Evolutionary conservation across 129 eudicot genomes (phyloP), one percentile per base, ranked within the genome.

Genomic region (Lactuca saligna): DNA sequence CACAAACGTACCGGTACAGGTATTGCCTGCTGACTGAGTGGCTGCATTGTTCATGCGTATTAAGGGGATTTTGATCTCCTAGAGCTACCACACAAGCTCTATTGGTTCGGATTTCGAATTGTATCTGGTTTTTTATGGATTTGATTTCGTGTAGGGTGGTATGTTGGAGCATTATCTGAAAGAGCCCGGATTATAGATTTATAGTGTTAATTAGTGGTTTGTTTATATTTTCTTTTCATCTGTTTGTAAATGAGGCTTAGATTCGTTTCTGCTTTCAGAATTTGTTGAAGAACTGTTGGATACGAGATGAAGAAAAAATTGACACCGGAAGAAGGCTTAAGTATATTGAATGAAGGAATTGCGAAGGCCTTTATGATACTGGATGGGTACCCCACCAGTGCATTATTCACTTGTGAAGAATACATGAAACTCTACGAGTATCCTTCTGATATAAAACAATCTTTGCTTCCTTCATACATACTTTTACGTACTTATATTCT

Each of bases 391-490:
- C 81, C 87, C 7, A 39, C 78, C 12, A 51, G 49, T 61, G 53
- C 63, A 7, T 39, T 74, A 61, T 74, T 86, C 66, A 80, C 78
- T 5, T 25, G 81, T 17, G 91, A 74, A 74, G 83, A 86, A 46
- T 83, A 77, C 53, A 83, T 82, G 69, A 74, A 60, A 50, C 72
- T 69, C 17, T 86, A 86, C 15, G 81, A 82, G 91, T 86, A 86
- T 86, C 85, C 88, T 77, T 75, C 54, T 48, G 63, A 65, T 57
- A 7, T 39, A 5, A 14, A 38, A 41, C 37, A 13, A 3, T 31
- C 32, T 10, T 13, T 10, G 49, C 11, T n/a, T 56, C 32, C 71
- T 69, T 56, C 17, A 10, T 68, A 3, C 35, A 13, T 37, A 10
- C n/a, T 53, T 35, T 9, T 37, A 7, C 17, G 11, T 8, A 54